phyloP scores from a whole-genome alignment of 768 basidiomycete genomes.

The Lentinus tigrinus region DNA sequence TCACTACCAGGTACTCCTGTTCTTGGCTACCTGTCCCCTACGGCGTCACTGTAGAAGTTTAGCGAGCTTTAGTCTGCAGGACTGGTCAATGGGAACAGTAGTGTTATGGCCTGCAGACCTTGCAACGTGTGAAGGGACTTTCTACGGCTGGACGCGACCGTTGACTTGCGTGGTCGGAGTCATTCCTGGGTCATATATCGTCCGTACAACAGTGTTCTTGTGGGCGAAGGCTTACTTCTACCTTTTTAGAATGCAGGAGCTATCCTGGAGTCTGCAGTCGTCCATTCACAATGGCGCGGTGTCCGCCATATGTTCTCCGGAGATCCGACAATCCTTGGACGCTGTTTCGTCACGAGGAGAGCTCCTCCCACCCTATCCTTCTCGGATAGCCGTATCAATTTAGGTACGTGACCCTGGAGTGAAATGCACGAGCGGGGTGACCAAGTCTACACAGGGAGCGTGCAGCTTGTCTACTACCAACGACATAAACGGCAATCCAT shows the following conservation, averaged over 20 bases:
- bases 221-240: background rate
- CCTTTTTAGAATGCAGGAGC: background rate
- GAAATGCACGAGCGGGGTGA: background rate
- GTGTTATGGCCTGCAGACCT: constrained; percentile 57
- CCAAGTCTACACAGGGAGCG: background rate
- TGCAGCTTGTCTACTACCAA: constrained; percentile 35
- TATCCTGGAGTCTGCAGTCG: background rate
- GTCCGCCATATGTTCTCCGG: constrained; percentile 9
- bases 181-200: constrained; percentile 25
- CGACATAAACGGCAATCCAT: constrained; percentile 54
- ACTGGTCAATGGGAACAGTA: background rate
- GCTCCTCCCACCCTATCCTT: constrained; percentile 12
- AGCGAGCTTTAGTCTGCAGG: too few species aligned
- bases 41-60: too few species aligned
- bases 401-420: background rate
- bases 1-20: too few species aligned
- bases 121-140: constrained; percentile 37
- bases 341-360: background rate
- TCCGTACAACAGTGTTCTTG: background rate
- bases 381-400: background rate
- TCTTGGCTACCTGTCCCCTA: too few species aligned
- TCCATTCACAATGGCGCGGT: background rate
- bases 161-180: constrained; percentile 54
- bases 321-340: background rate
- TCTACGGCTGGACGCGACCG: constrained; percentile 58